Evolutionary conservation across 352 stramenopile genomes (phyloP).

Genomic region (Globisporangium iwayamae): DNA sequence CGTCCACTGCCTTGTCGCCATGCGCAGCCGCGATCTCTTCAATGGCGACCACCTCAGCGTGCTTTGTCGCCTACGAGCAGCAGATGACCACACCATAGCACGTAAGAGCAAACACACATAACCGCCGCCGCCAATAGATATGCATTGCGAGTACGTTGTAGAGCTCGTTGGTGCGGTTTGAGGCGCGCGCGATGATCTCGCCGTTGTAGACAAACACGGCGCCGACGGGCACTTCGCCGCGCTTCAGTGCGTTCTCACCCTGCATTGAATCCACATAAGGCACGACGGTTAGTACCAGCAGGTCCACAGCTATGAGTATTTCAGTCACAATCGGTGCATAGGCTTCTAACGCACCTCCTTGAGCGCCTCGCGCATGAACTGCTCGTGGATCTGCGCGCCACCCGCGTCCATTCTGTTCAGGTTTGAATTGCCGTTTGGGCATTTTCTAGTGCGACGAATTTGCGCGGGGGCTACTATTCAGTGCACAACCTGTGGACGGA

Average conservation of each 20-base stretch:
- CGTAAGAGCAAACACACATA: not conserved
- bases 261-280: conserved; percentile 17
- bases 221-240: conserved; percentile 89
- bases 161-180: conserved; percentile 88
- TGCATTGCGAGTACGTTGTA: conserved; percentile 53
- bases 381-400: conserved; percentile 30
- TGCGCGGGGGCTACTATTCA: not conserved
- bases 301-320: not conserved
- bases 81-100: too few species aligned
- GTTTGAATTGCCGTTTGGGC: not conserved
- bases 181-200: conserved; percentile 72
- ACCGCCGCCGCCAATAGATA: not conserved
- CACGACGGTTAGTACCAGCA: not conserved
- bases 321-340: too few species aligned
- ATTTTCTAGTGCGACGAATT: not conserved
- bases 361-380: conserved; percentile 75
- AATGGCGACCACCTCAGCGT: conserved; percentile 91
- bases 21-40: conserved; percentile 61
- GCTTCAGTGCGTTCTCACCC: conserved; percentile 70
- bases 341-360: conserved; percentile 31
- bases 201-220: conserved; percentile 87
- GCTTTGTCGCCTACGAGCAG: conserved; percentile 68
- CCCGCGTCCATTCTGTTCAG: conserved; percentile 1
- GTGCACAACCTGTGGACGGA: not conserved
- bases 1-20: conserved; percentile 31